Evolutionary conservation across 371 early-diverging fungal species (phyloP).

Genomic region (Basidiobolus meristosporus): DNA sequence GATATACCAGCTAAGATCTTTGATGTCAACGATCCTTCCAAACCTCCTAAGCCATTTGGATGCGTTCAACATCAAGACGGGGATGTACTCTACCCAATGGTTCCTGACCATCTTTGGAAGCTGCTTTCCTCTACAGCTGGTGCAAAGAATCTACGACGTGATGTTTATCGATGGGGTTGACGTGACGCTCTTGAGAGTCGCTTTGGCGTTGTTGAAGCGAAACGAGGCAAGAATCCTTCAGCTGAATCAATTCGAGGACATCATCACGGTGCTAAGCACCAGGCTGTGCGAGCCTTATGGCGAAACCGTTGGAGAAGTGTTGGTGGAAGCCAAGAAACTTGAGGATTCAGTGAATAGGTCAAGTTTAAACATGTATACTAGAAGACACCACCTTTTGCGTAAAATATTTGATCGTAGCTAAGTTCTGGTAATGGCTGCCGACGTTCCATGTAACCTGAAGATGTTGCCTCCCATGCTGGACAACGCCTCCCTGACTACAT

Average conservation of each 20-base stretch:
- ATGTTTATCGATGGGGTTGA: conserved; percentile 77
- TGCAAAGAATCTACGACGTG: conserved; percentile 78
- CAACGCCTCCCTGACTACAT: too few relatives aligned
- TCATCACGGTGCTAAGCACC: too few relatives aligned
- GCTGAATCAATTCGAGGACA: not conserved
- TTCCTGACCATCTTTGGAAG: conserved; percentile 91
- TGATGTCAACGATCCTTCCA: conserved; percentile 67
- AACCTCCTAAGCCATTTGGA: conserved; percentile 53
- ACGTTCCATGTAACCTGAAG: too few relatives aligned
- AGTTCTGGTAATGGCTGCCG: too few relatives aligned
- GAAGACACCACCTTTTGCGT: too few relatives aligned
- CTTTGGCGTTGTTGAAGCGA: conserved; percentile 29
- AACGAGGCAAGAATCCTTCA: not conserved
- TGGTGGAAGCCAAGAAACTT: too few relatives aligned
- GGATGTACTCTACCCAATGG: conserved; percentile 86
- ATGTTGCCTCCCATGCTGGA: too few relatives aligned
- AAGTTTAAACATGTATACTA: too few relatives aligned
- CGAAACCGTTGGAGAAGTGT: too few relatives aligned
- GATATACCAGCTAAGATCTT: conserved; percentile 68
- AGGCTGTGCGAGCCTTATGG: too few relatives aligned
- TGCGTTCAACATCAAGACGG: conserved; percentile 55
- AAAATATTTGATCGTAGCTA: too few relatives aligned
- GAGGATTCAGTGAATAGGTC: too few relatives aligned
- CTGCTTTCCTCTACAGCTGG: conserved; percentile 72
- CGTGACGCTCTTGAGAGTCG: conserved; percentile 72